Evolutionary conservation across 192 early-diverging fungal genomes (phyloP), one percentile per base, ranked within the genome.

Genomic region (Mortierella alpina): DNA sequence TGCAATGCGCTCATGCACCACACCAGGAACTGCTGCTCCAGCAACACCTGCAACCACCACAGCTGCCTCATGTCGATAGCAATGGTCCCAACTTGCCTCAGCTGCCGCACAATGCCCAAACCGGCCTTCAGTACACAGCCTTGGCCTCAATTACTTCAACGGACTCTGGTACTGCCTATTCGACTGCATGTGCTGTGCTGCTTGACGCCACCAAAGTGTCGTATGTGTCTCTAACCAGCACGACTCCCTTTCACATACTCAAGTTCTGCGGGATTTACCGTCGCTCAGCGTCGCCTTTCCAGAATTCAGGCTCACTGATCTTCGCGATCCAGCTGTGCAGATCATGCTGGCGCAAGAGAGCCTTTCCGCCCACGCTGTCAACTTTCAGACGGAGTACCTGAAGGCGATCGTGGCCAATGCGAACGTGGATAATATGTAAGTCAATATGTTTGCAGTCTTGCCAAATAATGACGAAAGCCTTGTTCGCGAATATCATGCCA

Each of bases 221-320:
- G 8, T 52, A 6, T 47, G 17, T 18, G 60, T 7, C 18, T 5
- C n/a, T 40, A 59, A 13, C 45, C n/a, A 64, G 3, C 17, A 12
- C 46, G 44, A 22, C n/a, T 64, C n/a, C n/a, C 63, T 64, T 46
- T 39, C 39, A 44, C 31, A 20, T 59, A 10, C 48, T 54, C 15
- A 41, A 76, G 74, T 76, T 7, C 31, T 80, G 20, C 70, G 77
- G 10, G 70, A 64, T 41, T 45, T 80, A 23, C 77, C 77, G 39
- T 72, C 65, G 9, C 65, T 72, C 17, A 59, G 18, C 17, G 23
- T 80, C 15, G 70, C 59, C 0, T 68, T 72, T n/a, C 66, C 64
- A 14, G 70, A 72, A 10, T 72, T 80, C n/a, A 14, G 64, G 15
- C 60, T 80, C 1, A 39, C 54, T 18, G 59, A 68, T 45, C 46